Evolutionary conservation across 257 asterid species (phyloP).

Genomic region (Scutellaria baicalensis): DNA sequence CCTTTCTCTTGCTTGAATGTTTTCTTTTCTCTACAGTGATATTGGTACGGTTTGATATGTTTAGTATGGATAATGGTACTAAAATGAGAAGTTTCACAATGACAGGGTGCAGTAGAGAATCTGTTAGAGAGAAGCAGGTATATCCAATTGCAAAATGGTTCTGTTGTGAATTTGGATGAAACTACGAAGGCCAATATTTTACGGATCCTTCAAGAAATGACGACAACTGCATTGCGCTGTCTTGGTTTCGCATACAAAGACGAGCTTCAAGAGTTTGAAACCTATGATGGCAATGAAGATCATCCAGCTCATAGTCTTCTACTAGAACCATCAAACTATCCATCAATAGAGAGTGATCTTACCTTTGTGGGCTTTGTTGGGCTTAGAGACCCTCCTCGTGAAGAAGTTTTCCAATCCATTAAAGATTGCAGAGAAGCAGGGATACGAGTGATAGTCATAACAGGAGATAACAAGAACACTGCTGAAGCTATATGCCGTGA

Average conservation of each 20-base stretch:
- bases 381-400: conserved; percentile 89
- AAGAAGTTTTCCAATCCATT: conserved; percentile 67
- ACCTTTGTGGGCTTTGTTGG: conserved; percentile 86
- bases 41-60: too few species aligned
- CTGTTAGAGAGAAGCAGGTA: conserved; percentile 65
- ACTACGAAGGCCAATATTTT: conserved; percentile 45
- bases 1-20: too few species aligned
- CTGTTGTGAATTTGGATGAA: conserved; percentile 50
- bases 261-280: conserved; percentile 68
- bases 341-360: conserved; percentile 63
- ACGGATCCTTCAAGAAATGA: conserved; percentile 59
- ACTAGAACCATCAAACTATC: conserved; percentile 65
- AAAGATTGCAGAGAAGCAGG: conserved; percentile 84
- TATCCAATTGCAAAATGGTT: conserved; percentile 75
- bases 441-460: conserved; percentile 81
- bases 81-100: too few species aligned
- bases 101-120: conserved; percentile 92
- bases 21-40: background rate
- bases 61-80: too few species aligned
- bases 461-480: conserved; percentile 95
- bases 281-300: conserved; percentile 33
- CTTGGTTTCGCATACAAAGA: conserved; percentile 81
- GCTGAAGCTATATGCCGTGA: conserved; percentile 89
- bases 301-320: conserved; percentile 74
- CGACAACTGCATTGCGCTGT: conserved; percentile 78